Evolutionary conservation across 2,329 filamentous ascomycete species (phyloP).

Genomic region (Penicillium sp.): DNA sequence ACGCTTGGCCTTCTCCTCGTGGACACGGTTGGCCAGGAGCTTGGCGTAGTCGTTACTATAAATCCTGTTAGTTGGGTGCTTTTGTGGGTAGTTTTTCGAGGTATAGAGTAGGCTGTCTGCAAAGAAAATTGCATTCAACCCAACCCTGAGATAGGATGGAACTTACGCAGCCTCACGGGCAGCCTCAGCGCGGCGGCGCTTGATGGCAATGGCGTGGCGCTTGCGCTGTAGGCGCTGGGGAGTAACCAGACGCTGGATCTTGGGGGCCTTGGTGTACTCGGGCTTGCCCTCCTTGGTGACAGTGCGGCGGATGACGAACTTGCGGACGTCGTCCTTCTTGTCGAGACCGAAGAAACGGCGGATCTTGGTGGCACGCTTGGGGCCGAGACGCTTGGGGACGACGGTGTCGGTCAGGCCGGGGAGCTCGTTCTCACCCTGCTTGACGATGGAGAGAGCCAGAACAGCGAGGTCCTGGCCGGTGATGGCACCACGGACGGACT

Average conservation of each 20-base stretch:
- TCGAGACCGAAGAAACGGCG: conserved; percentile 99
- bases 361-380: conserved; percentile 99
- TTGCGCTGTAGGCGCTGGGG: conserved; percentile 99
- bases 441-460: conserved; percentile 91
- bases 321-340: conserved; percentile 99
- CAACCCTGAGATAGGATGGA: conserved; percentile 30
- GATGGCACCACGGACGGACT: conserved; percentile 97
- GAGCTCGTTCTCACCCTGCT: conserved; percentile 94
- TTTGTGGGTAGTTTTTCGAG: too few relatives aligned
- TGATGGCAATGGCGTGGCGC: conserved; percentile 96
- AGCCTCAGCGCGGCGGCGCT: conserved; percentile 96
- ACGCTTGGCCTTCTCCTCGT: conserved; percentile 93
- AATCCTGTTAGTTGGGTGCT: conserved; percentile 27
- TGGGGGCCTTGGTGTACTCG: conserved; percentile 99
- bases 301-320: conserved; percentile 99
- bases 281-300: conserved; percentile 95
- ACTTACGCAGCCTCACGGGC: conserved; percentile 98
- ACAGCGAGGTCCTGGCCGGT: conserved; percentile 95
- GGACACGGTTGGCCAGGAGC: conserved; percentile 94
- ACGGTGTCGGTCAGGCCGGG: conserved; percentile 97
- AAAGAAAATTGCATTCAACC: too few relatives aligned
- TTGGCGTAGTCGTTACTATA: conserved; percentile 92
- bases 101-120: too few relatives aligned
- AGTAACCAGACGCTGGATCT: conserved; percentile 99
- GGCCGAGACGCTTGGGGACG: conserved; percentile 98